Evolutionary conservation across 164 flowering plant genomes (phyloP).

Genomic region (Pachysandra terminalis): DNA sequence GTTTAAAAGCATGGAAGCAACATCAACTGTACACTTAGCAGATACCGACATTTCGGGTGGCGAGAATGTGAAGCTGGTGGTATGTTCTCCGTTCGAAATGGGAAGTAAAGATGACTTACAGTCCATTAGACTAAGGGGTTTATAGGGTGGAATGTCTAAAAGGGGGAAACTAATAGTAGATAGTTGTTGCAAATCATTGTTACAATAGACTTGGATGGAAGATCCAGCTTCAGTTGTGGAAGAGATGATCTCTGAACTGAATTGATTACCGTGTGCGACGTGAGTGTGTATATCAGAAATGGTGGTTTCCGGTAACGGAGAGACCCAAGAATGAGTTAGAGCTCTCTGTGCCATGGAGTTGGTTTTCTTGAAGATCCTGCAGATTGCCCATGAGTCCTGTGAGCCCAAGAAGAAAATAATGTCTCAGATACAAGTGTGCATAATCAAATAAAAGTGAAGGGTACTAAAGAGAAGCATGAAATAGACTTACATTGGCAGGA

Average conservation of each 20-base stretch:
- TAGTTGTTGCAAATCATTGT: constrained; percentile 20
- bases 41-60: constrained; percentile 26
- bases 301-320: constrained; percentile 21
- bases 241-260: constrained; percentile 36
- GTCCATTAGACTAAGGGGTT: constrained; percentile 14
- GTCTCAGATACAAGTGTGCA: too few species aligned
- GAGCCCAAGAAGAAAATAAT: not conserved
- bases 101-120: constrained; percentile 22
- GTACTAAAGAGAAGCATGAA: not conserved
- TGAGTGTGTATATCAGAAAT: constrained; percentile 22
- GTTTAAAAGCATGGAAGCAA: constrained; percentile 28
- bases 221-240: constrained; percentile 35
- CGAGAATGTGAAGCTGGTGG: constrained; percentile 26
- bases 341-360: constrained; percentile 50
- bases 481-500: constrained; percentile 36
- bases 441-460: not conserved
- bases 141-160: constrained; percentile 27
- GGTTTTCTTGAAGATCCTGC: constrained; percentile 64
- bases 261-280: constrained; percentile 22
- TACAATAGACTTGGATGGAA: constrained; percentile 14
- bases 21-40: constrained; percentile 17
- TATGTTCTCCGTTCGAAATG: constrained; percentile 24
- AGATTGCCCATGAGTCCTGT: constrained; percentile 70
- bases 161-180: constrained; percentile 25
- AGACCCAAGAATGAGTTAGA: constrained; percentile 42